These are phyloP conservation scores for Stagonosporopsis tanaceti DNA, from an alignment of 2,329 filamentous ascomycete genomes.

Conservation along the genomic window DNA sequence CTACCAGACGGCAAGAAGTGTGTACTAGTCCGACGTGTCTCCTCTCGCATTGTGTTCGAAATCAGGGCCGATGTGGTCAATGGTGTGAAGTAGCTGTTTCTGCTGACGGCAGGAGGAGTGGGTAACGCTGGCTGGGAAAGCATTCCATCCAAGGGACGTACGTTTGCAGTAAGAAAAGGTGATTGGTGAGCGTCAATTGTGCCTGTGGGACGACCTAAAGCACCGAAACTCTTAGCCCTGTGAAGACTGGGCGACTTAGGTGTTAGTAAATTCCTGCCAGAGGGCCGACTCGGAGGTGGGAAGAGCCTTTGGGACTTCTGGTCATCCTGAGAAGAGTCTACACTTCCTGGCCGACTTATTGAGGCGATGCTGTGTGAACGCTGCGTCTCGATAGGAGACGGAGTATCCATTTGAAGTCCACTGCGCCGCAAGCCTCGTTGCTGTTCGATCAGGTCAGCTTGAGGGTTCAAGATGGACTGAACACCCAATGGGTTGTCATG, in stretches of 20 bases:
- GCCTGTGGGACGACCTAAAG: constrained; percentile 53
- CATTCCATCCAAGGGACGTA: constrained; percentile 54
- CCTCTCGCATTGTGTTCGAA: constrained; percentile 32
- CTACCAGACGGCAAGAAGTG: constrained; percentile 54
- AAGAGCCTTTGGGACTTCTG: constrained; percentile 33
- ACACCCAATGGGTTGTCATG: constrained; percentile 51
- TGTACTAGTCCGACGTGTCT: constrained; percentile 39
- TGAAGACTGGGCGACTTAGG: constrained; percentile 63
- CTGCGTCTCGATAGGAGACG: constrained; percentile 48
- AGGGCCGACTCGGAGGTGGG: constrained; percentile 36
- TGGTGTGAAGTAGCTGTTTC: constrained; percentile 46
- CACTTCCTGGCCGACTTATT: constrained; percentile 47
- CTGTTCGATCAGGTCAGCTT: constrained; percentile 45
- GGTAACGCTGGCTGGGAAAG: constrained; percentile 58
- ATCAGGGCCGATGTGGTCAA: constrained; percentile 46
- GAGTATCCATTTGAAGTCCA: constrained; percentile 55
- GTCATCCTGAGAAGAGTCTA: constrained; percentile 43
- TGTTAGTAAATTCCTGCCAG: constrained; percentile 62
- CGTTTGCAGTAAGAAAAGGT: constrained; percentile 56
- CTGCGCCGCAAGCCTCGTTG: constrained; percentile 50
- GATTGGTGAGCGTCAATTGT: constrained; percentile 60
- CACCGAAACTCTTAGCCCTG: constrained; percentile 60
- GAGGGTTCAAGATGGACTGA: constrained; percentile 57
- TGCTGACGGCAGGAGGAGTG: constrained; percentile 52
- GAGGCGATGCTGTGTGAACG: constrained; percentile 44